Evolutionary conservation across 148 eudicot genomes (phyloP).

Genomic region (Rhododendron ferrugineum): DNA sequence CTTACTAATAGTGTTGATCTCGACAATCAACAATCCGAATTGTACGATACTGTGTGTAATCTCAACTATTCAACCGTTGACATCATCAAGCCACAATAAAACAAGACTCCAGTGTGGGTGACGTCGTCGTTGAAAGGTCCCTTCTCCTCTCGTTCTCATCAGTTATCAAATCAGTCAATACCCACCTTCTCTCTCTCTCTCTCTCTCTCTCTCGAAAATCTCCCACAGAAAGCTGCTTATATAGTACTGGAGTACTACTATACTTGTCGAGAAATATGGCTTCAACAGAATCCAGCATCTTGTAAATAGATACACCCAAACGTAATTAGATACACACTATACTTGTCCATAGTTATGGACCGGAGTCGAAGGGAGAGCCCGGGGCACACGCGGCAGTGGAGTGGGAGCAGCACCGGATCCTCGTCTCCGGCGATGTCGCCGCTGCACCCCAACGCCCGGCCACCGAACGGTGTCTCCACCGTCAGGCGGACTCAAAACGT

Average conservation of each 20-base stretch:
- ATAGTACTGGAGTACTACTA: too few species aligned
- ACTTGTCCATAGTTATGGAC: constrained; percentile 40
- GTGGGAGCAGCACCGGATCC: constrained; percentile 68
- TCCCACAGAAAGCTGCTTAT: not conserved
- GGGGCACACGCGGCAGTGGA: constrained; percentile 75
- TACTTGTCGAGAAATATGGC: constrained; percentile 5
- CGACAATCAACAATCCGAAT: too few species aligned
- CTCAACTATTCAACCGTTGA: too few species aligned
- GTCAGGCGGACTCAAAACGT: constrained; percentile 79
- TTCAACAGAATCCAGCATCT: not conserved
- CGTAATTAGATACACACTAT: not conserved
- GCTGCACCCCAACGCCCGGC: constrained; percentile 62
- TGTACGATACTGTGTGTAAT: too few species aligned
- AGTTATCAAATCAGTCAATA: not conserved
- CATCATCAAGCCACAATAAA: too few species aligned
- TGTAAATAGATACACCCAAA: too few species aligned
- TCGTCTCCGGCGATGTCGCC: constrained; percentile 81
- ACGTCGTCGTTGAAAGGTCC: not conserved
- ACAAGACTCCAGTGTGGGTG: too few species aligned
- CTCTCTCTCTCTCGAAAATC: not conserved
- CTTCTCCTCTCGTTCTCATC: not conserved
- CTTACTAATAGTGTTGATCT: too few species aligned
- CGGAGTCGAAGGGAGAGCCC: constrained; percentile 77
- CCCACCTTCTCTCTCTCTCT: not conserved
- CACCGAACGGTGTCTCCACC: constrained; percentile 34